Base-by-base conservation (phyloP, 805 yeast genomes). In the Starmerella tilneyi region DNA sequence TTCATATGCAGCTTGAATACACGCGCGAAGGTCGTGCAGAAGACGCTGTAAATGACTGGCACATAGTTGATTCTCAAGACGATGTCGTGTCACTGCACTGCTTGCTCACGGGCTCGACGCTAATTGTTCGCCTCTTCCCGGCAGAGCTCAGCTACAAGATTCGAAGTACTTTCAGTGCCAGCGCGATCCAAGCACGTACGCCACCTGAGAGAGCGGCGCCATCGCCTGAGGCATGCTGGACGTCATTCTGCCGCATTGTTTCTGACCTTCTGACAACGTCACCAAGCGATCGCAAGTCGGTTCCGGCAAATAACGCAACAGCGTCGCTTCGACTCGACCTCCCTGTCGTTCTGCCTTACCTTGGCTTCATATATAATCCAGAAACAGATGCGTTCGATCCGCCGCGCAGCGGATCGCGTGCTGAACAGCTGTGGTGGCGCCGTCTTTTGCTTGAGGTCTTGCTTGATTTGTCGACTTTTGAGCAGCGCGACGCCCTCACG, bases 161-260 rank as follows among this genome's bases (percentile, higher is more conserved):
- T 41, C 60, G 74, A 27, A 58, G 56, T 3, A 68, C 72, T 12
- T 72, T 73, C 50, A 73, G 74, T 26, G 62, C 64, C 3, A 72
- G 66, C 2, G 67, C 67, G 13, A 79, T 85, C 36, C 67, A 66
- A 39, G 57, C 62, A 6, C 67, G 94, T 22, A 9, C 27, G n/a
- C 22, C 34, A 15, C 21, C 20, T 12, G 39, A n/a, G 23, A 16
- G 24, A 28, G 8, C 16, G 28, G 15, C 28, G 16, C 40, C 40
- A 4, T 15, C 37, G 8, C 36, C 44, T 1, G 36, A 19, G 19
- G 12, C 16, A 24, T 21, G 27, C 26, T 51, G 50, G 50, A 19
- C 12, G 19, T 17, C 46, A 41, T 30, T 39, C 26, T 26, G 29
- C 16, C 46, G 54, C 35, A 41, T 51, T 2, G 43, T 46, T 9